phyloP scores from a whole-genome alignment of 1,139 yeast species.

The Eremothecium gossypii region DNA sequence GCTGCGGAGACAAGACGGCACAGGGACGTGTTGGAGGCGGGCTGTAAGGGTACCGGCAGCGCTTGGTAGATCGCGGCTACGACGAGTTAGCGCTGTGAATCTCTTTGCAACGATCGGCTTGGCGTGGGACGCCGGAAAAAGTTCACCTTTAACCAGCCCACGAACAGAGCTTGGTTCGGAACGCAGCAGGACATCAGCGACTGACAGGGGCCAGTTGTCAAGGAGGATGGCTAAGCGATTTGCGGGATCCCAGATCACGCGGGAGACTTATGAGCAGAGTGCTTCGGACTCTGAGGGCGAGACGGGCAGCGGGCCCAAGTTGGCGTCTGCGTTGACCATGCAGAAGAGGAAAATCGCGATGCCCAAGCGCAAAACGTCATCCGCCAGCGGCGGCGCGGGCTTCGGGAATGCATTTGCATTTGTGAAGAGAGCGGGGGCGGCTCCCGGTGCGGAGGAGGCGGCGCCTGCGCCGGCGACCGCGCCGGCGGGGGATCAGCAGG shows the following conservation, averaged over 20 bases:
- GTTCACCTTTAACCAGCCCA: too few relatives aligned
- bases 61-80: too few relatives aligned
- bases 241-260: conserved; percentile 51
- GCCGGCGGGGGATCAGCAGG: conserved; percentile 9
- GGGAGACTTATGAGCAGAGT: conserved; percentile 32
- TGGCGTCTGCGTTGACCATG: conserved; percentile 56
- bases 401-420: conserved; percentile 17
- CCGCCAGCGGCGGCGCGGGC: conserved; percentile 3
- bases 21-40: not conserved
- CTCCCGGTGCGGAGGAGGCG: not conserved
- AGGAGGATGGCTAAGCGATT: conserved; percentile 51
- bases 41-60: not conserved
- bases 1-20: not conserved
- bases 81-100: too few relatives aligned
- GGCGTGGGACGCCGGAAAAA: too few relatives aligned
- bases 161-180: too few relatives aligned
- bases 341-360: conserved; percentile 59
- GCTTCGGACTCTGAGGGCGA: conserved; percentile 34
- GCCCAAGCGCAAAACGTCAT: conserved; percentile 37
- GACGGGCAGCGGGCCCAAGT: conserved; percentile 28
- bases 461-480: not conserved
- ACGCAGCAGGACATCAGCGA: not conserved
- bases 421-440: conserved; percentile 6
- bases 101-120: too few relatives aligned
- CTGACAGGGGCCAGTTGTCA: not conserved